These are phyloP conservation scores for Tuber brumale DNA, from an alignment of 495 filamentous ascomycete species.

Conservation along the genomic window DNA sequence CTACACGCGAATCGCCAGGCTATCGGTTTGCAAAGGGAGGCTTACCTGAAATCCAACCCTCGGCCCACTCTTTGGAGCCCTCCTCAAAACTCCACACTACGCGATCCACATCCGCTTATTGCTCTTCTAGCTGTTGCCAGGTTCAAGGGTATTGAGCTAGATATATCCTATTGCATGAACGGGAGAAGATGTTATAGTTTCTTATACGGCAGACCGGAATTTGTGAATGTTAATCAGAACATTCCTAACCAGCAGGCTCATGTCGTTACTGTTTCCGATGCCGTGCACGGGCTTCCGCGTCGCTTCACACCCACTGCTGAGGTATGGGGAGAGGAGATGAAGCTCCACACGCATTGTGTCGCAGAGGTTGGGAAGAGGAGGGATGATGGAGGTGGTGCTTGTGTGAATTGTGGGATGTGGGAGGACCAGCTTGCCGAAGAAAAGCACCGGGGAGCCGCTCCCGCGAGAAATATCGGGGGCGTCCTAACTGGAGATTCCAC, in stretches of 20 bases:
- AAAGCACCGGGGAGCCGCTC: background rate
- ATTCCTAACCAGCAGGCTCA: background rate
- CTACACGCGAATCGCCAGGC: background rate
- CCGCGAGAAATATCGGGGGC: constrained; percentile 20
- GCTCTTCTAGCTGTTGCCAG: constrained; percentile 19
- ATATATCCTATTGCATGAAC: constrained; percentile 24
- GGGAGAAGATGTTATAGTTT: constrained; percentile 26
- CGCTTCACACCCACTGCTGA: background rate
- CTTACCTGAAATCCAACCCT: background rate
- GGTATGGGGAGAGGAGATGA: background rate
- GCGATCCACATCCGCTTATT: constrained; percentile 33
- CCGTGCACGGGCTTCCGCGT: background rate
- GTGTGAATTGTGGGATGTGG: constrained; percentile 36
- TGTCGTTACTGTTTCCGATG: background rate
- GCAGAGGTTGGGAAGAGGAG: constrained; percentile 31
- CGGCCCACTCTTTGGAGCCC: constrained; percentile 10
- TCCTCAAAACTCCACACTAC: constrained; percentile 16
- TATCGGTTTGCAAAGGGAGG: background rate
- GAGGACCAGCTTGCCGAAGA: constrained; percentile 26
- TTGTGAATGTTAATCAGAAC: background rate
- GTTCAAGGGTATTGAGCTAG: constrained; percentile 18
- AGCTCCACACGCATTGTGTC: constrained; percentile 29
- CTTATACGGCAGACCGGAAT: constrained; percentile 16
- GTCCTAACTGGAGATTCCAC: constrained; percentile 21
- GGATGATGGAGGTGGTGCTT: constrained; percentile 18